Percentiles rank a stretch among this genome's conserved stretches.
These are phyloP conservation scores for Cyphellophora attinorum DNA, from an alignment of 2,329 filamentous ascomycete species.

Conservation along the genomic window DNA sequence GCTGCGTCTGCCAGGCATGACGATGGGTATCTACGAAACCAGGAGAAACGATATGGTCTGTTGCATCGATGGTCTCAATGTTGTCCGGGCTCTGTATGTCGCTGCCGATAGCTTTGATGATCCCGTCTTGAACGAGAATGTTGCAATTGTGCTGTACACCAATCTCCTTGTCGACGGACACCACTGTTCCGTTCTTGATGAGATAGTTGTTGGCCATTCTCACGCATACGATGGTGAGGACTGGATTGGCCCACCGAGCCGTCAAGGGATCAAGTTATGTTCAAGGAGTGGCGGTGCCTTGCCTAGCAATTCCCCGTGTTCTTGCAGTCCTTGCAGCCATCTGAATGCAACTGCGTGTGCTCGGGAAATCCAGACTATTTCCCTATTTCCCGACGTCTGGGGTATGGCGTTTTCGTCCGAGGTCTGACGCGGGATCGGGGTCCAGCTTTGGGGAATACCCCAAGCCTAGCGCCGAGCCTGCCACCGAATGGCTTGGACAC, in stretches of 20 bases:
- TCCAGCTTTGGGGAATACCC: no score
- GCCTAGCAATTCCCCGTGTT: no score
- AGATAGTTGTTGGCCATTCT: slow-evolving; percentile 3
- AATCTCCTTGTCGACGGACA: slow-evolving; percentile 6
- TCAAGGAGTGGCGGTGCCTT: no score
- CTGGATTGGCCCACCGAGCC: not conserved
- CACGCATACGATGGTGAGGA: not conserved
- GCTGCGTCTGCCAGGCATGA: slow-evolving; percentile 37
- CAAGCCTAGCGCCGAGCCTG: no score
- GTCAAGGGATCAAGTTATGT: no score
- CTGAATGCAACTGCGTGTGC: no score
- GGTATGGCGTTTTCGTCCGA: no score
- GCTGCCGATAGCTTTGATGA: slow-evolving; percentile 14
- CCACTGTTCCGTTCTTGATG: slow-evolving; percentile 7
- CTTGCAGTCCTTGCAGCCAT: no score
- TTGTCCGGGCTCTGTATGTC: slow-evolving; percentile 8
- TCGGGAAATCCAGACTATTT: no score
- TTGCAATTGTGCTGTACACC: slow-evolving; percentile 5
- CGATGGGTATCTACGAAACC: slow-evolving; percentile 28
- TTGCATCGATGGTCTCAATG: slow-evolving; percentile 31
- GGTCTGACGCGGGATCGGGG: no score
- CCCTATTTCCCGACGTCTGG: no score
- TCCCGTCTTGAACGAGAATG: slow-evolving; percentile 17
- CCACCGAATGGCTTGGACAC: no score
- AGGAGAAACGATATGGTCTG: slow-evolving; percentile 23